These are phyloP conservation scores for Lojkania enalia DNA, from an alignment of 2,329 filamentous ascomycete genomes.

Conservation along the genomic window DNA sequence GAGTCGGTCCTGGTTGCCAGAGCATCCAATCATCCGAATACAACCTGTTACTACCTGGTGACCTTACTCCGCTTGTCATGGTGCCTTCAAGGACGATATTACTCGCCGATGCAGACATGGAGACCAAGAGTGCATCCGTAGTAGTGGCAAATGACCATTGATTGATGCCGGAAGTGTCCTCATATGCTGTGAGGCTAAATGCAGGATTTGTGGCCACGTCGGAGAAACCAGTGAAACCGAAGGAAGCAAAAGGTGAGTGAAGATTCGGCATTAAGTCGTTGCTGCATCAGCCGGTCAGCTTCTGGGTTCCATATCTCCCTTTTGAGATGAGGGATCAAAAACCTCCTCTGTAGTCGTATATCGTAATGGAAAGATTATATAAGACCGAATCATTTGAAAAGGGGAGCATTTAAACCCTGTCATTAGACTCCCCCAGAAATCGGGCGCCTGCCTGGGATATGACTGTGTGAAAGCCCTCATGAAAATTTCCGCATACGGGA, in stretches of 20 bases:
- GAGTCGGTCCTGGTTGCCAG: constrained; percentile 9
- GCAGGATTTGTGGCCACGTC: not conserved
- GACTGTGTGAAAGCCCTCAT: too few relatives aligned
- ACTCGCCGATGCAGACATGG: not conserved
- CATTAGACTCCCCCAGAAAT: too few relatives aligned
- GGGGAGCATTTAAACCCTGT: too few relatives aligned
- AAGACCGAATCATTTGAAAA: too few relatives aligned
- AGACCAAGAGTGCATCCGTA: not conserved
- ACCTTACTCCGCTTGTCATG: not conserved
- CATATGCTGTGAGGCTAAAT: constrained; percentile 1
- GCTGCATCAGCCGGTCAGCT: not conserved
- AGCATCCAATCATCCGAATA: constrained; percentile 15
- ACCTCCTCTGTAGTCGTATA: too few relatives aligned
- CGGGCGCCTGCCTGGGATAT: too few relatives aligned
- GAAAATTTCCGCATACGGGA: too few relatives aligned
- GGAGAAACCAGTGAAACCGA: not conserved
- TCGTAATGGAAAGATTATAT: too few relatives aligned
- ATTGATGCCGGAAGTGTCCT: constrained; percentile 1
- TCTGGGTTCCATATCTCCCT: too few relatives aligned
- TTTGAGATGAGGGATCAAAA: too few relatives aligned
- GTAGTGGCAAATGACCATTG: not conserved
- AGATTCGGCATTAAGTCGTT: not conserved
- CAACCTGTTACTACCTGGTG: constrained; percentile 7
- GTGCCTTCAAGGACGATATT: not conserved
- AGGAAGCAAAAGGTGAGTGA: constrained; percentile 2